Evolutionary conservation across 1,284 basidiomycete species (phyloP).

Genomic region (Coriolopsis trogii): DNA sequence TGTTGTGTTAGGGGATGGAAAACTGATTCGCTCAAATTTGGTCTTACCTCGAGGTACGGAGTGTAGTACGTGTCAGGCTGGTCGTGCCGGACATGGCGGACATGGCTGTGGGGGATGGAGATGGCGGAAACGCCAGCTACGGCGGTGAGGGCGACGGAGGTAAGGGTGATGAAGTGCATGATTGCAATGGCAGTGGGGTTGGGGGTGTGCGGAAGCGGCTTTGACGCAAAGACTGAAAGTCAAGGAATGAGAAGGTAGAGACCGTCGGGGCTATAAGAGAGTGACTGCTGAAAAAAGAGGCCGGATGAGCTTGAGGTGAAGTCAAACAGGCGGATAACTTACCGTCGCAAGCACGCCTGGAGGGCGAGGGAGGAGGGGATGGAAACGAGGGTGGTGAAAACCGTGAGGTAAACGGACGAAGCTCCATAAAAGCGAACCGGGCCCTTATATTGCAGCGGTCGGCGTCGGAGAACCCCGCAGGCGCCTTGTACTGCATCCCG

Average conservation of each 20-base stretch:
- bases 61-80: conserved; percentile 46
- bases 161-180: conserved; percentile 47
- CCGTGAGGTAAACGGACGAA: conserved; percentile 28
- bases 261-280: conserved; percentile 31
- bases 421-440: conserved; percentile 18
- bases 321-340: conserved; percentile 18
- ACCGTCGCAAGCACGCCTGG: conserved; percentile 35
- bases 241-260: conserved; percentile 25
- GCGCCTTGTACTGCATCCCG: conserved; percentile 6
- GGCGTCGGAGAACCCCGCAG: conserved; percentile 15
- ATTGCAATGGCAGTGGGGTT: conserved; percentile 35
- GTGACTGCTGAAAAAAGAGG: conserved; percentile 27
- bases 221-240: conserved; percentile 33
- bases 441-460: conserved; percentile 17
- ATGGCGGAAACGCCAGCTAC: conserved; percentile 45
- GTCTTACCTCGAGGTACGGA: conserved; percentile 37
- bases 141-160: conserved; percentile 52
- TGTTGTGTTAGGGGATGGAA: neutral
- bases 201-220: conserved; percentile 19
- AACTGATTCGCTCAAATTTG: neutral
- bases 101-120: conserved; percentile 43
- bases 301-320: conserved; percentile 8
- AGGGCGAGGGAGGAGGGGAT: conserved; percentile 26
- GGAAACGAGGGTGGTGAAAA: conserved; percentile 28
- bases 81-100: conserved; percentile 35